These are phyloP conservation scores for Crithidia expoeki DNA, from an alignment of 208 protist species.

Conservation along the genomic window DNA sequence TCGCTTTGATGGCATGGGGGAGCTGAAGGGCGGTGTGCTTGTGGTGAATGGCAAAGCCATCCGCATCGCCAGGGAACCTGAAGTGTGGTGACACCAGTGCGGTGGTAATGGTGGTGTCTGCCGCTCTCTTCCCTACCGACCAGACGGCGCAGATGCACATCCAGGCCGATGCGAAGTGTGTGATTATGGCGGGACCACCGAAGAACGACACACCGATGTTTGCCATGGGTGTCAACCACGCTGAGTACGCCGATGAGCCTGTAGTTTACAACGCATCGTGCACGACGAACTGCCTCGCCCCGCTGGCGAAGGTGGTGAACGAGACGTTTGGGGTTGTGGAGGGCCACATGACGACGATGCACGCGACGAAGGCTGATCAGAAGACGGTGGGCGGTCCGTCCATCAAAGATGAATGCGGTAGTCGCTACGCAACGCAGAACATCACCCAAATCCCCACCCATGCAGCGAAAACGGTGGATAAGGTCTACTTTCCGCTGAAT, in stretches of 20 bases:
- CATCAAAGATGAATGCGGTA: slow-evolving; percentile 98
- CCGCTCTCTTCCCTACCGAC: slow-evolving; percentile 97
- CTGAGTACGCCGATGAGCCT: slow-evolving; percentile 82
- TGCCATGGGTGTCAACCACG: slow-evolving; percentile 99
- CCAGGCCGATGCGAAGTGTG: slow-evolving; percentile 97
- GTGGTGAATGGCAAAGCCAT: slow-evolving; percentile 86
- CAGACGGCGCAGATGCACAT: slow-evolving; percentile 94
- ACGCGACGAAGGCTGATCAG: slow-evolving; percentile 99
- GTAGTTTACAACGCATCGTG: slow-evolving; percentile 99
- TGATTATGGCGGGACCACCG: slow-evolving; percentile 99
- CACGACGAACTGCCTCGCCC: slow-evolving; percentile 99
- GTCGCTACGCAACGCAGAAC: slow-evolving; percentile 95
- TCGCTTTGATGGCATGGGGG: slow-evolving; percentile 76
- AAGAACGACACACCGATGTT: slow-evolving; percentile 96
- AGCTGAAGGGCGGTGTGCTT: slow-evolving; percentile 69
- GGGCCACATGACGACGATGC: slow-evolving; percentile 99
- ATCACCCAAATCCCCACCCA: slow-evolving; percentile 99
- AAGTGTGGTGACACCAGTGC: slow-evolving; percentile 93
- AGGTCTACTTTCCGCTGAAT: slow-evolving; percentile 92
- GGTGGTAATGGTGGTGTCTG: slow-evolving; percentile 99
- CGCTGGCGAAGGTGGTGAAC: slow-evolving; percentile 96
- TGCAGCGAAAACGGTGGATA: slow-evolving; percentile 99
- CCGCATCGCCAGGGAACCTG: slow-evolving; percentile 90
- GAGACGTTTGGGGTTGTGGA: slow-evolving; percentile 97
- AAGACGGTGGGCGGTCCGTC: slow-evolving; percentile 98